phyloP scores from a whole-genome alignment of 2,329 filamentous ascomycete species.

The Boeremia exigua region DNA sequence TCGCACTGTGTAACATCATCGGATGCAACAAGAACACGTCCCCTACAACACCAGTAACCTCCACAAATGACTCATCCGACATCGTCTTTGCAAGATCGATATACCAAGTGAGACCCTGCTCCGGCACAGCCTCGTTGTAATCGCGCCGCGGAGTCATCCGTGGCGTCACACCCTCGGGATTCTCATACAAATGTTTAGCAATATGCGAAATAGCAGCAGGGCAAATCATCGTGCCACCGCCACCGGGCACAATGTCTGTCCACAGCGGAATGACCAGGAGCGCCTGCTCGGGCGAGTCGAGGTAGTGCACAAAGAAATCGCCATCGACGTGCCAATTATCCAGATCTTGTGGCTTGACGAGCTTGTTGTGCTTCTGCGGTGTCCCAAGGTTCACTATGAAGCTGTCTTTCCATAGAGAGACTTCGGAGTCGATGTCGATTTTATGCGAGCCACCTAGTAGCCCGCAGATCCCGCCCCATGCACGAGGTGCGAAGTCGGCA shows the following conservation, averaged over 20 bases:
- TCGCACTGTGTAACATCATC: constrained; percentile 65
- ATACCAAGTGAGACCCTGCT: constrained; percentile 55
- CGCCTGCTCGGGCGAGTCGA: constrained; percentile 73
- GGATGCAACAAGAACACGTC: constrained; percentile 67
- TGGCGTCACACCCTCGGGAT: constrained; percentile 71
- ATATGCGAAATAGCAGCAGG: constrained; percentile 64
- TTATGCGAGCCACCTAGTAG: constrained; percentile 66
- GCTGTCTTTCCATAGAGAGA: constrained; percentile 67
- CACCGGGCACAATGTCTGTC: constrained; percentile 65
- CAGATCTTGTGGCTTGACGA: constrained; percentile 60
- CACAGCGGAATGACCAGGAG: constrained; percentile 72
- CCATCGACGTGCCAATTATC: constrained; percentile 72
- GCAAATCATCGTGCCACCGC: constrained; percentile 71
- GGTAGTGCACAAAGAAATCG: constrained; percentile 75
- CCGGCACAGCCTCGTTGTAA: constrained; percentile 54
- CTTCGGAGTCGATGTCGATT: constrained; percentile 44
- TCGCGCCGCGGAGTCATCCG: constrained; percentile 64
- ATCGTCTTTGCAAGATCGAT: constrained; percentile 47
- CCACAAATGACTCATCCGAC: constrained; percentile 56
- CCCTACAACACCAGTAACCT: constrained; percentile 61
- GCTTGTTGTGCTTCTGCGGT: constrained; percentile 55
- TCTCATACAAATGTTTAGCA: constrained; percentile 62
- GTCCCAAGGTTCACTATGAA: constrained; percentile 74
- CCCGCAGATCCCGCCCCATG: constrained; percentile 71
- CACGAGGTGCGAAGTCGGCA: constrained; percentile 65